A percentile compares a stretch with the other conserved stretches of the same genome.
Evolutionary conservation across 2,329 filamentous ascomycete species (phyloP).

Genomic region (Sporothrix brasiliensis): DNA sequence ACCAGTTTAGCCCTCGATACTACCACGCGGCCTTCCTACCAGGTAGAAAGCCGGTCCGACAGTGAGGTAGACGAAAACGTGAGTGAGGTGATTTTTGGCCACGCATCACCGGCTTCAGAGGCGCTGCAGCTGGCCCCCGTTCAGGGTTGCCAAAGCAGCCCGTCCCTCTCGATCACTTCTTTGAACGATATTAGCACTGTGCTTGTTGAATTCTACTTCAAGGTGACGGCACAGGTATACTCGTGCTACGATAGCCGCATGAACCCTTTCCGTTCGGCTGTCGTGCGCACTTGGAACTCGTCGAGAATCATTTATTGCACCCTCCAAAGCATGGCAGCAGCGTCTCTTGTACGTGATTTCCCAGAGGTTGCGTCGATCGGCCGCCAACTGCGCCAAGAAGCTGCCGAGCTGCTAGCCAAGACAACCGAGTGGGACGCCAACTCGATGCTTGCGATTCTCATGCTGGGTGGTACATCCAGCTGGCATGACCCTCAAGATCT

Average conservation of each 20-base stretch:
- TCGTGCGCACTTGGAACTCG: conserved; percentile 46
- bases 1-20: not conserved
- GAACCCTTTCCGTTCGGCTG: conserved; percentile 58
- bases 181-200: conserved; percentile 53
- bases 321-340: conserved; percentile 62
- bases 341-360: conserved; percentile 57
- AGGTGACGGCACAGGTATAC: conserved; percentile 58
- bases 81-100: not conserved
- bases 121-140: not conserved
- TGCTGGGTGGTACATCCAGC: conserved; percentile 57
- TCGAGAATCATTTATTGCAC: conserved; percentile 57
- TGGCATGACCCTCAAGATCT: conserved; percentile 59
- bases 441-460: conserved; percentile 54
- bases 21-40: not conserved
- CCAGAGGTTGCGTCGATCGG: conserved; percentile 56
- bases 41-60: not conserved
- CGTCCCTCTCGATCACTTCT: conserved; percentile 42
- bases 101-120: not conserved
- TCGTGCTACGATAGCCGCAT: conserved; percentile 59
- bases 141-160: not conserved
- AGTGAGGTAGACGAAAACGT: conserved; percentile 4
- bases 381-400: conserved; percentile 55
- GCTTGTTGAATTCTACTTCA: conserved; percentile 62
- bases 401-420: conserved; percentile 53
- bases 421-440: conserved; percentile 52